Base-by-base conservation (phyloP, 1,139 yeast species). In the Diutina rugosa region DNA sequence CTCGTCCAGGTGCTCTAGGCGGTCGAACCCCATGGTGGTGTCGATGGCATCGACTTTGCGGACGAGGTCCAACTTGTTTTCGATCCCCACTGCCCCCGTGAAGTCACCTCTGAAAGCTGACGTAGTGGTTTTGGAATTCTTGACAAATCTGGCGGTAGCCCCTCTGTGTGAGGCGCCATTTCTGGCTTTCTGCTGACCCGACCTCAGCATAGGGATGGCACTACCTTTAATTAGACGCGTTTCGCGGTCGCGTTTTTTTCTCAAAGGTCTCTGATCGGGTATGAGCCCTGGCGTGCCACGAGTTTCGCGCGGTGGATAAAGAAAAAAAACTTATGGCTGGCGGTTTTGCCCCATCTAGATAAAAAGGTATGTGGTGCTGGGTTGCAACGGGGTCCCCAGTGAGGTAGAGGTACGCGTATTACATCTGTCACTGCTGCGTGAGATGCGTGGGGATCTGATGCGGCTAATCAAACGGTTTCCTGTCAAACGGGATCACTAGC, bases 1-100 rank as follows among this genome's bases (percentile, higher is more conserved):
- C 41, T 63, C 60, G 56, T 76, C 80, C 0, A 95, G 90, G 45
- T 82, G 76, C 57, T 87, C 91, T 57, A 79, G 81, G 56, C 95
- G 74, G 46, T 85, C 87, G 67, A 91, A 91, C 8, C 97, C 97
- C 90, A 91, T 89, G 59, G 81, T 67, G 1, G 84, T 68, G 65
- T 90, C 97, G 7, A 90, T 72, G 35, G 74, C 72, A 64, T 87
- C 91, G 16, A 81, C 74, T 9, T 38, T 38, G 12, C 44, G 44
- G 28, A 49, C 44, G 29, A 14, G 53, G 6, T 49, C 53, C 21
- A 30, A n/a, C 44, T 30, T 29, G 45, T 49, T 38, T 16, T 49
- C 53, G 9, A 44, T 9, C 41, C 41, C 41, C 14, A 35, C 41
- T 6, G 26, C 44, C 6, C 10, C 32, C 14, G 45, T 30, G 10